Base-by-base conservation (phyloP, 2,329 filamentous ascomycete species). In the Neophaeococcomyces aloes region DNA sequence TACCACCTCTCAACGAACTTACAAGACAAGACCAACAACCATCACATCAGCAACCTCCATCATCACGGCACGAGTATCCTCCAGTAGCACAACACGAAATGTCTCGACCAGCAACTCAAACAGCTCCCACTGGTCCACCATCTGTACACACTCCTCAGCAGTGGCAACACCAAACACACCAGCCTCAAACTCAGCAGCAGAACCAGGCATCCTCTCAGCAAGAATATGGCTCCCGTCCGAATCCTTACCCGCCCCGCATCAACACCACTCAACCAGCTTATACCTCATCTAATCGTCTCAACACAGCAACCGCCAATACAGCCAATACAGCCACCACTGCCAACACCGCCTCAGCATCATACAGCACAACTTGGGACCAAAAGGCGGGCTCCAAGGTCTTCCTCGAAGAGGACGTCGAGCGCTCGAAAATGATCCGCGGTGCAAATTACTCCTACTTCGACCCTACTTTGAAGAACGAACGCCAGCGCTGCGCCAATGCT, bases 341-440 rank as follows among this genome's bases (percentile, higher is more conserved):
- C 25, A 27, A 31, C 14, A 15, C 18, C 29, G 27, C 39, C 45
- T 38, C 14, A 36, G 33, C 27, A 21, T 31, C 34, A 38, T 31
- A 40, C 33, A n/a, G 27, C 34, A 18, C 48, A 4, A 36, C 45
- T 31, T 47, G 38, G 27, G 45, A 48, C 11, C 40, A 33, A 19
- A 50, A 44, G 39, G 38, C 43, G 10, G 42, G 37, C 11, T 42
- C 51, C 42, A 52, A 47, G 33, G 31, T 39, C 17, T 51, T 53
- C 33, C 42, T 41, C 18, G 72, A 48, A 25, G 64, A 67, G 27
- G 66, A 68, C 31, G 82, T 79, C 1, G 86, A 94, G 59, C 91
- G 91, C 63, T 83, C 93, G 48, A 86, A 91, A 60, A 96, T 96
- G 89, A 68, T 94, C 13, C 72, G 72, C 25, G 85, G 85, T 10